Base-by-base conservation (phyloP, 2,329 filamentous ascomycete species). In the Lizonia empirigonia region DNA sequence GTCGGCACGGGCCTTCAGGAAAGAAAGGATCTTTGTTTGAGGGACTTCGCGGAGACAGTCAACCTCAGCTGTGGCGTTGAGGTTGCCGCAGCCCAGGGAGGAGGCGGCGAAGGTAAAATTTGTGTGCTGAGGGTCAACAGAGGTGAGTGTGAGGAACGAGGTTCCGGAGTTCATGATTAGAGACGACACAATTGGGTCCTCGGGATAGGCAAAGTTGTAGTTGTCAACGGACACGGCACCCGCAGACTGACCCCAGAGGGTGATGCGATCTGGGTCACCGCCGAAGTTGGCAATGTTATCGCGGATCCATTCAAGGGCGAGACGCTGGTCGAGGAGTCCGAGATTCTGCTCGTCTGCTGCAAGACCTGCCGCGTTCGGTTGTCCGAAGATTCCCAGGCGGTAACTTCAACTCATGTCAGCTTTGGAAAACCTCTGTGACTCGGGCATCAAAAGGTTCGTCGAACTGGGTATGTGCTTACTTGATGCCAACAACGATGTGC, bases 171-270 rank as follows among this genome's bases (percentile, higher is more conserved):
- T 50, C 57, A 67, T 59, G 18, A 70, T 69, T 16, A 64, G 37
- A 32, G 58, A 53, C 5, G 55, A 53, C 4, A 67, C 74, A 19
- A 83, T 82, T 5, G 80, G 78, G 33, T 82, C 77, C 0, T 77
- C 48, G 2, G 59, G 58, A 38, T 77, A 80, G 3, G 80, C 77
- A 42, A 80, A 82, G 5, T 77, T 72, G 69, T 77, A 80, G 60
- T 77, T 76, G 55, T 82, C 79, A 0, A 76, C 75, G 1, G 73
- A 64, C 3, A 74, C 64, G 9, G 69, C 69, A 1, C 74, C 74
- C 9, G 73, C 68, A 1, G 68, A 69, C 26, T 76, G 72, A 2
- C 74, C 74, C 67, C 70, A 76, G 2, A 76, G 60, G 5, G 64
- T 73, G 34, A 78, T 76, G 16, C 66, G 55, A 18, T 54, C 46